Conservation (phyloP, 2,329 filamentous ascomycete genomes). For the Colletotrichum eleusines region DNA sequence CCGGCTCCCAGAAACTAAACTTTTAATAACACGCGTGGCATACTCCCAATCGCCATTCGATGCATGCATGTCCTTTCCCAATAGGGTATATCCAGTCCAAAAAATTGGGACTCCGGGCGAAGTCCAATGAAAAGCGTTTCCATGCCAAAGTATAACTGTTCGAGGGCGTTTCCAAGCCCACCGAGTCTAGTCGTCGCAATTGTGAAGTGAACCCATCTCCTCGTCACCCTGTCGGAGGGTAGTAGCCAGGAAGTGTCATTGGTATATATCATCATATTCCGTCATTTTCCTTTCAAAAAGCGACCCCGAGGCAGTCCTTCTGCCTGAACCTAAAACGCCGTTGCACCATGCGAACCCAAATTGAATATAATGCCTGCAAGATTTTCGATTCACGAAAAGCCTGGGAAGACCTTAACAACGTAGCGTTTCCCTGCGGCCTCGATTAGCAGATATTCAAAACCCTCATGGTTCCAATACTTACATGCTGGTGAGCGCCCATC, state of each 20-base stretch:
- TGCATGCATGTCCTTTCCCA: constrained; percentile 28
- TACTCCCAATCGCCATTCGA: constrained; percentile 26
- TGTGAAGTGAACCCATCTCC: constrained; percentile 27
- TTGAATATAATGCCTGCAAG: constrained; percentile 19
- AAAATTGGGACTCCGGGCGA: constrained; percentile 9
- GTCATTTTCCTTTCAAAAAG: constrained; percentile 7
- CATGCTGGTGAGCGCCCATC: constrained; percentile 55
- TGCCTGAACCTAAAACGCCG: constrained; percentile 38
- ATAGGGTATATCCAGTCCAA: constrained; percentile 40
- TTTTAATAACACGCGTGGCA: constrained; percentile 25
- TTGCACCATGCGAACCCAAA: constrained; percentile 33
- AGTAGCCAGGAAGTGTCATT: constrained; percentile 25
- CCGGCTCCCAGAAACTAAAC: constrained; percentile 4
- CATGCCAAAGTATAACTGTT: constrained; percentile 17
- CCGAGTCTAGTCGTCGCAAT: constrained; percentile 19
- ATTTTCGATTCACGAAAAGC: constrained; percentile 45
- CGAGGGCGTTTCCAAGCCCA: constrained; percentile 16
- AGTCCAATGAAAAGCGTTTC: constrained; percentile 14
- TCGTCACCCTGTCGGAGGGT: background rate
- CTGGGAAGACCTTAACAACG: constrained; percentile 59
- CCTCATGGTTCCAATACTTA: constrained; percentile 46
- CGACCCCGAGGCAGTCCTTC: constrained; percentile 18
- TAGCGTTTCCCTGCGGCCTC: constrained; percentile 55
- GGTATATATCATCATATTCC: constrained; percentile 22
- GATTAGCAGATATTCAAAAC: background rate